Conservation (phyloP, 2,329 filamentous ascomycete species). For the Sporothrix pallida region DNA sequence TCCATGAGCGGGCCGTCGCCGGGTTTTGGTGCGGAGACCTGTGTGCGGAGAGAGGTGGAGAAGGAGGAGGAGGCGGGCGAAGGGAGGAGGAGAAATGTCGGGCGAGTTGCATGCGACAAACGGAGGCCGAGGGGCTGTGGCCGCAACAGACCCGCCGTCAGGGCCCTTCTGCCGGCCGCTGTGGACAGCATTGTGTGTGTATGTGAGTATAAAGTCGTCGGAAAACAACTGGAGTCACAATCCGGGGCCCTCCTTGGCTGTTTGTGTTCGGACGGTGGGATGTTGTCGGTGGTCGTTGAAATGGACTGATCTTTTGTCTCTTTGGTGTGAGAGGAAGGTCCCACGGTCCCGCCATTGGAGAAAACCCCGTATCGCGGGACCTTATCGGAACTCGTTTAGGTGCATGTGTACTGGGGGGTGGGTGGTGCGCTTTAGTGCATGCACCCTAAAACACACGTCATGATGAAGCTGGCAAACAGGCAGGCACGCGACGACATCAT, state of each 20-base stretch:
- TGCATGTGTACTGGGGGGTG: not conserved
- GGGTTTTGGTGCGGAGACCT: slow-evolving; percentile 61
- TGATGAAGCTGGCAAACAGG: not conserved
- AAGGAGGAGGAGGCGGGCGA: slow-evolving; percentile 17
- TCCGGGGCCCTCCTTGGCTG: slow-evolving; percentile 9
- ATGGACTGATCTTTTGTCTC: slow-evolving; percentile 28
- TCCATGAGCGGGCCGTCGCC: slow-evolving; percentile 70
- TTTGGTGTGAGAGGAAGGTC: not conserved
- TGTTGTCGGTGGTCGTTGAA: slow-evolving; percentile 7
- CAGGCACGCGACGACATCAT: slow-evolving; percentile 4
- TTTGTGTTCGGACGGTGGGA: not conserved
- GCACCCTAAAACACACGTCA: slow-evolving; percentile 24
- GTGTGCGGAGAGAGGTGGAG: slow-evolving; percentile 46
- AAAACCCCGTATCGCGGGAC: slow-evolving; percentile 25
- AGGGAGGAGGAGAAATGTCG: slow-evolving; percentile 15
- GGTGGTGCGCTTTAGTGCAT: slow-evolving; percentile 22
- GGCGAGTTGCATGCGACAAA: slow-evolving; percentile 13
- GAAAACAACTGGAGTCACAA: not conserved
- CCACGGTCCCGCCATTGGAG: slow-evolving; percentile 18
- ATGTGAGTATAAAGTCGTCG: not conserved
- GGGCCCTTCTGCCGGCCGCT: slow-evolving; percentile 30
- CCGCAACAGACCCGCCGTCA: slow-evolving; percentile 33
- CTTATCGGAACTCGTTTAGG: slow-evolving; percentile 23
- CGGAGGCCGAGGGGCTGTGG: slow-evolving; percentile 23
- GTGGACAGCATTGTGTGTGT: slow-evolving; percentile 36